Percentiles rank a stretch among this genome's conserved stretches.
phyloP scores from a whole-genome alignment of 495 filamentous ascomycete species.

The Pyronema domesticum region DNA sequence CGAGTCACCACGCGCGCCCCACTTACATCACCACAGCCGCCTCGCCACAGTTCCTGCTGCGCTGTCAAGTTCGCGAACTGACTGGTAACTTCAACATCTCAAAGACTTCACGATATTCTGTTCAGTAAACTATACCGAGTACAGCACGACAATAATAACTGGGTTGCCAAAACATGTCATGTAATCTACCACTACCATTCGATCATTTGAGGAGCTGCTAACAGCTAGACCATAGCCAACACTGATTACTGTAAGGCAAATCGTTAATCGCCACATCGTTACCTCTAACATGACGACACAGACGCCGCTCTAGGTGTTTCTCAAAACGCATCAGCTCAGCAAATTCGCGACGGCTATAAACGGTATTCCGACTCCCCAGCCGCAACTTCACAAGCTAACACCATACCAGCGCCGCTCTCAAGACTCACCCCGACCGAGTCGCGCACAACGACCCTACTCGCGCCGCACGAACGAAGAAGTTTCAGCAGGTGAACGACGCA shows the following conservation, averaged over 20 bases:
- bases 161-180: no score
- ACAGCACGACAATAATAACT: no score
- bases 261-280: background rate
- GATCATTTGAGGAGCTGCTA: background rate
- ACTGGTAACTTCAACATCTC: no score
- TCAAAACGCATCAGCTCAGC: constrained; percentile 53
- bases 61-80: no score
- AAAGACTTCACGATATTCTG: no score
- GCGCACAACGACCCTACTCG: constrained; percentile 71
- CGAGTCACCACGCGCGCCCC: no score
- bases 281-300: constrained; percentile 19
- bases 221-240: background rate
- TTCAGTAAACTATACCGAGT: no score
- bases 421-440: constrained; percentile 87
- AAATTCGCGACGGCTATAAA: constrained; percentile 93
- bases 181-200: no score
- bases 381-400: background rate
- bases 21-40: no score
- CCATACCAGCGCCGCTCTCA: constrained; percentile 58
- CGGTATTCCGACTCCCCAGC: constrained; percentile 32
- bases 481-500: constrained; percentile 93
- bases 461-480: constrained; percentile 62
- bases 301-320: constrained; percentile 56
- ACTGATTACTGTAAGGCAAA: constrained; percentile 1
- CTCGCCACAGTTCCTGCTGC: no score